Conservation (phyloP, 768 basidiomycete species). For the Serendipita sp. region DNA sequence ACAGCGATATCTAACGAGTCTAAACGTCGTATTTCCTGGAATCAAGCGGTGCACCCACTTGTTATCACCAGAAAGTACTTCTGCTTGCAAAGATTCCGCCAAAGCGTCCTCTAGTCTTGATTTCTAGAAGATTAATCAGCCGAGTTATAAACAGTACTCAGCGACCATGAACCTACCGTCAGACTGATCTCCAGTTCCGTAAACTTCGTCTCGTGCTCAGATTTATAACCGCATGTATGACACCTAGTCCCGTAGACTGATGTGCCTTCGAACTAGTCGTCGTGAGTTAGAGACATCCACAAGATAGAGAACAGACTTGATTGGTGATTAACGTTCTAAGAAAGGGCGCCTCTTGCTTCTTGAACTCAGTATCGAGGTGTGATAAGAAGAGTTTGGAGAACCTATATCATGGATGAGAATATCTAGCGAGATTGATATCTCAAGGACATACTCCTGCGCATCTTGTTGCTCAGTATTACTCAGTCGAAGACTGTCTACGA, state of each 20-base stretch:
- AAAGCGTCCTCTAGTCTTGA: constrained; percentile 51
- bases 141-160: not conserved
- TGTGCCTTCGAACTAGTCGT: constrained; percentile 67
- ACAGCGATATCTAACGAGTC: constrained; percentile 53
- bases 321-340: constrained; percentile 20
- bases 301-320: not conserved
- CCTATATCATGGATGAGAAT: constrained; percentile 26
- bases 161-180: constrained; percentile 31
- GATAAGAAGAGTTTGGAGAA: constrained; percentile 93
- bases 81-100: constrained; percentile 45
- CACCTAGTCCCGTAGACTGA: constrained; percentile 73
- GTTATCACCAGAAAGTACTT: constrained; percentile 69
- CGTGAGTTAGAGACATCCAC: not conserved
- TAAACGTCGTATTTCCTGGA: not conserved
- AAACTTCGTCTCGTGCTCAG: constrained; percentile 58
- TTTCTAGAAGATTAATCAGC: constrained; percentile 28
- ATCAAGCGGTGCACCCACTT: constrained; percentile 28
- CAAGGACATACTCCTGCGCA: constrained; percentile 67
- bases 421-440: not conserved
- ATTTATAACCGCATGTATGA: constrained; percentile 45
- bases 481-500: constrained; percentile 73
- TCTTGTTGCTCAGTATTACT: constrained; percentile 85
- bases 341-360: constrained; percentile 51
- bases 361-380: constrained; percentile 74
- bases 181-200: constrained; percentile 81